phyloP scores from a whole-genome alignment of 2,329 filamentous ascomycete species.

The Ophidiomyces ophidiicola region DNA sequence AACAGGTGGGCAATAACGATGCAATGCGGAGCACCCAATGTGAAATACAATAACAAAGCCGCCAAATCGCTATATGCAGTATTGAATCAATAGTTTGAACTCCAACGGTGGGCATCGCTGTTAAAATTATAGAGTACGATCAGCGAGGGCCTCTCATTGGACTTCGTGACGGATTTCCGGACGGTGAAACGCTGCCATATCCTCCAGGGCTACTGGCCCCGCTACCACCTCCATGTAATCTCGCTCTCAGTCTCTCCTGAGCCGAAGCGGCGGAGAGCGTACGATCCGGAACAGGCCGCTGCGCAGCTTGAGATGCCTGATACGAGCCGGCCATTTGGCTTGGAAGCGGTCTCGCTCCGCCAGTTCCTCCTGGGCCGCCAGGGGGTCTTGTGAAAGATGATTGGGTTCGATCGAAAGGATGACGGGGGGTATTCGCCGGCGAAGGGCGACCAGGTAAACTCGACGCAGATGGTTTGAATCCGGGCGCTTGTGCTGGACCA shows the following conservation, averaged over 20 bases:
- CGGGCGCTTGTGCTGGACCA: constrained; percentile 4
- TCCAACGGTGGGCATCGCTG: neutral
- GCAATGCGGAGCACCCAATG: neutral
- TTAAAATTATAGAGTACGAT: neutral
- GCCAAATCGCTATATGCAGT: neutral
- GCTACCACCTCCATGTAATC: constrained; percentile 60
- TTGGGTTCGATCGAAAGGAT: constrained; percentile 15
- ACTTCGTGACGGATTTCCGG: constrained; percentile 8
- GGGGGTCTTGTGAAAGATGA: constrained; percentile 16
- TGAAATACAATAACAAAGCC: neutral
- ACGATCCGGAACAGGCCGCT: constrained; percentile 33
- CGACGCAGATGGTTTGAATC: constrained; percentile 14
- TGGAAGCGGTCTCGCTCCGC: constrained; percentile 49
- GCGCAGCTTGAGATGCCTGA: constrained; percentile 42
- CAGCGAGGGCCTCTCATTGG: constrained; percentile 5
- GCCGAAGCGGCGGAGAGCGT: constrained; percentile 45
- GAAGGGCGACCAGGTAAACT: constrained; percentile 13
- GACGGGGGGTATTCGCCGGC: constrained; percentile 4
- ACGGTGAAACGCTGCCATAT: constrained; percentile 16
- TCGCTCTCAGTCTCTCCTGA: constrained; percentile 69
- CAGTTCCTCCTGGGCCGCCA: neutral
- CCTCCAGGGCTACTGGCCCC: constrained; percentile 13
- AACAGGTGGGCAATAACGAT: neutral
- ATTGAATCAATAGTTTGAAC: no score
- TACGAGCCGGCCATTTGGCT: constrained; percentile 65